Percentiles rank a stretch among this genome's conserved stretches.
These are phyloP conservation scores for Neurospora crassa DNA, from an alignment of 2,329 filamentous ascomycete species.

Conservation along the genomic window DNA sequence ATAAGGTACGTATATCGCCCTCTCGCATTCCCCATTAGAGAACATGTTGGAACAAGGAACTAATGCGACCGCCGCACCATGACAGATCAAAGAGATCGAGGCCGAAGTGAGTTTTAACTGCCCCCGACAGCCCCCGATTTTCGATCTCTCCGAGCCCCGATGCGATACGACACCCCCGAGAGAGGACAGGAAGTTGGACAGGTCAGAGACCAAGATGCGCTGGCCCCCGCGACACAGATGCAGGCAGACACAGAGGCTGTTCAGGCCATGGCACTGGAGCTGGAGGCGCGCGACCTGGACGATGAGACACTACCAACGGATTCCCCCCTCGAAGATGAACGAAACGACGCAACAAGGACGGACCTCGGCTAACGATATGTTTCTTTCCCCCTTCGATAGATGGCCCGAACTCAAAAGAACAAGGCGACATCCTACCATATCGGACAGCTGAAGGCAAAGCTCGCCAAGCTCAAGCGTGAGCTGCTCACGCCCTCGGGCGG, in stretches of 20 bases:
- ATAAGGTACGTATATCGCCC: conserved; percentile 57
- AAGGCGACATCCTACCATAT: conserved; percentile 91
- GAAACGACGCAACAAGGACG: conserved; percentile 6
- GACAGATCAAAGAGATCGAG: conserved; percentile 93
- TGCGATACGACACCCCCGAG: neutral
- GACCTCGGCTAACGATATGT: neutral
- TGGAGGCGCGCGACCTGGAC: neutral
- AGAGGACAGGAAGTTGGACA: neutral
- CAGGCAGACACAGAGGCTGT: neutral
- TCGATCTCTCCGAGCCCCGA: neutral
- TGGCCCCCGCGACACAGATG: conserved; percentile 7
- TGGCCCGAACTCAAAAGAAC: conserved; percentile 96
- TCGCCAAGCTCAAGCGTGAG: conserved; percentile 95
- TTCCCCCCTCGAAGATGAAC: conserved; percentile 1
- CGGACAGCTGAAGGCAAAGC: conserved; percentile 93
- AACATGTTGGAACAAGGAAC: conserved; percentile 11
- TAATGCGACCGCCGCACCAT: conserved; percentile 21
- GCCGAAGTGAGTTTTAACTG: conserved; percentile 58
- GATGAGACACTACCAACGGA: neutral
- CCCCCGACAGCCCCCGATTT: neutral
- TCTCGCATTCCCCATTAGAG: neutral
- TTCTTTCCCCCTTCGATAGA: conserved; percentile 38
- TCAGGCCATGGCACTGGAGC: neutral
- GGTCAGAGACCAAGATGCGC: neutral
- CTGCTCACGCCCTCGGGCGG: conserved; percentile 73